A percentile compares a stretch with the other conserved stretches of the same genome.
Conservation (phyloP, 2,329 filamentous ascomycete species). For the Ophiostoma australiae region DNA sequence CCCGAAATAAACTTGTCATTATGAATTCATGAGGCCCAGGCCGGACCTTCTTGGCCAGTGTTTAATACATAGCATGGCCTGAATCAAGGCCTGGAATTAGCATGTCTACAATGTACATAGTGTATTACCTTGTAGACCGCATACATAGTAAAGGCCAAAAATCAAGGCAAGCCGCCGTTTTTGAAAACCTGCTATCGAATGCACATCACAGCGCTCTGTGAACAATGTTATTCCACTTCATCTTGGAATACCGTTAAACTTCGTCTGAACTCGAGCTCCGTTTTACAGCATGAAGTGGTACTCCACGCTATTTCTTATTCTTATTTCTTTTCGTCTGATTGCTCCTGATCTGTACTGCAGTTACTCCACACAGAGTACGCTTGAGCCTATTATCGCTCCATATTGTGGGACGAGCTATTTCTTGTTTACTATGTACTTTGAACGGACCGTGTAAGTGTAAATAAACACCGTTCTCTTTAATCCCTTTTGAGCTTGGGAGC, state of each 20-base stretch:
- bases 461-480: background rate
- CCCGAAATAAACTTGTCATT: background rate
- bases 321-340: background rate
- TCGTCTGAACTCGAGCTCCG: slow-evolving; percentile 2
- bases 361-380: background rate
- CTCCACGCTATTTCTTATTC: background rate
- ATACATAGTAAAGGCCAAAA: background rate
- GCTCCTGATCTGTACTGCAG: background rate
- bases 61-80: background rate
- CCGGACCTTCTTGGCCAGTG: background rate
- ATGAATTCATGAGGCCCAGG: background rate
- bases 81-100: background rate
- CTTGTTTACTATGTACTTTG: background rate
- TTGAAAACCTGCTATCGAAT: background rate
- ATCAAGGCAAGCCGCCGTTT: background rate
- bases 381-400: background rate
- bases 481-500: too few relatives aligned
- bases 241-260: background rate
- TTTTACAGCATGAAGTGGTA: background rate
- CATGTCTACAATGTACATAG: background rate
- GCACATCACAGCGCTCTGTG: background rate
- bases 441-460: background rate
- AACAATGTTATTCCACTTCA: background rate
- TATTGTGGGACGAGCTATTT: slow-evolving; percentile 9
- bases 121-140: background rate